A percentile compares a stretch with the other conserved stretches of the same genome.
These are phyloP conservation scores for Bondarzewia mesenterica DNA, from an alignment of 1,284 basidiomycete genomes.

Conservation along the genomic window DNA sequence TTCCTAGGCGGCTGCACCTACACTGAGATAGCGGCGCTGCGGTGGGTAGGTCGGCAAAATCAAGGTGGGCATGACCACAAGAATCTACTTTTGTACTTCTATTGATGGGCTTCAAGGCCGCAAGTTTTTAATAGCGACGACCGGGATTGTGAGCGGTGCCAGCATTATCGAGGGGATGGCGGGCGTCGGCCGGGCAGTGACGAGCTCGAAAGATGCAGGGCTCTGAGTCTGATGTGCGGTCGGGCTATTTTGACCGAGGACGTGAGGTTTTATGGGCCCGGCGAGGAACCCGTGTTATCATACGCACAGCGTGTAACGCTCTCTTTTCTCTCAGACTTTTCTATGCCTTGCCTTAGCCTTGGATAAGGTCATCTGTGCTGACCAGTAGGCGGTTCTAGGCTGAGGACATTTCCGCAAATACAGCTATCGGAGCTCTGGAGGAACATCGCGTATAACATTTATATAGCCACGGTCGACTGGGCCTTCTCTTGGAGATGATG, in stretches of 20 bases:
- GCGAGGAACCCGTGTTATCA: too few relatives aligned
- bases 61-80: slow-evolving; percentile 50
- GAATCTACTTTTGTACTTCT: slow-evolving; percentile 5
- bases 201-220: slow-evolving; percentile 24
- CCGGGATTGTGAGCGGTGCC: slow-evolving; percentile 76
- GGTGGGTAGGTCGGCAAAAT: slow-evolving; percentile 84
- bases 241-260: too few relatives aligned
- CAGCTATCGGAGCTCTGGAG: too few relatives aligned
- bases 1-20: slow-evolving; percentile 99
- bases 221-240: slow-evolving; percentile 16
- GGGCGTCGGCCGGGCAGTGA: slow-evolving; percentile 29
- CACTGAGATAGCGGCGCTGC: slow-evolving; percentile 90
- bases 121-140: slow-evolving; percentile 82
- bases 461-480: too few relatives aligned
- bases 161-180: slow-evolving; percentile 64
- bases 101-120: slow-evolving; percentile 42
- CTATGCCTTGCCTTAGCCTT: background rate
- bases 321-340: too few relatives aligned
- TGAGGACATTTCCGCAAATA: too few relatives aligned
- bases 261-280: too few relatives aligned
- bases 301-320: too few relatives aligned
- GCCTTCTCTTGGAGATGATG: too few relatives aligned
- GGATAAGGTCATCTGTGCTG: background rate
- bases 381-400: background rate
- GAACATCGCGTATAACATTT: too few relatives aligned